A percentile compares a stretch with the other conserved stretches of the same genome.
phyloP scores from a whole-genome alignment of 225 moss, liverwort and hornwort genomes.

The Neckera pumila region DNA sequence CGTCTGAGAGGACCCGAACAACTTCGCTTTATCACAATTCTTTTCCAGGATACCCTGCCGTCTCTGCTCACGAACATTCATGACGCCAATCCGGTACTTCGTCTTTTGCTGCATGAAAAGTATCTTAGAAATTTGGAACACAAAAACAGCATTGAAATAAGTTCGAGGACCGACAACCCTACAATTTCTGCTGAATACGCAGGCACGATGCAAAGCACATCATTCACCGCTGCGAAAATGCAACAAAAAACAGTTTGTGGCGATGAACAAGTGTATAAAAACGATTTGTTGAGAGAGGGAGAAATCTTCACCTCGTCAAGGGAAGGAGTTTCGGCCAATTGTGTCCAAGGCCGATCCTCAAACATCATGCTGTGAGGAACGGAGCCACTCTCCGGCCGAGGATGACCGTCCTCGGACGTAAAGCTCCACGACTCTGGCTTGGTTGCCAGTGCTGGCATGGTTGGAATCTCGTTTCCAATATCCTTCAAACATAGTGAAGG shows the following conservation, averaged over 20 bases:
- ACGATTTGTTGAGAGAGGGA: not conserved
- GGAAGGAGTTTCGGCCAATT: slow-evolving; percentile 29
- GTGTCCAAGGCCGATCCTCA: slow-evolving; percentile 36
- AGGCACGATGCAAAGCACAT: not conserved
- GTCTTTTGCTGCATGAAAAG: slow-evolving; percentile 30
- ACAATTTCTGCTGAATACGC: not conserved
- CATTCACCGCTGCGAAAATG: not conserved
- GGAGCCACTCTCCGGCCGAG: slow-evolving; percentile 38
- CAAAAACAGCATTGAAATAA: not conserved
- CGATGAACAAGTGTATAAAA: not conserved
- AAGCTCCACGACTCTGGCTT: slow-evolving; percentile 55
- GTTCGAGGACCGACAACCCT: not conserved
- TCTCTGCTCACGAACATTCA: slow-evolving; percentile 46
- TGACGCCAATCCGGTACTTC: slow-evolving; percentile 36
- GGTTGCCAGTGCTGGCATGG: not conserved
- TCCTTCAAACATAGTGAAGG: not conserved
- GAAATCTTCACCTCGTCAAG: slow-evolving; percentile 29
- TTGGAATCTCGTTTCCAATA: slow-evolving; percentile 21
- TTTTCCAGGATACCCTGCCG: slow-evolving; percentile 27
- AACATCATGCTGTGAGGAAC: slow-evolving; percentile 24
- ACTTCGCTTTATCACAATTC: slow-evolving; percentile 14
- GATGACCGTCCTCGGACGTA: slow-evolving; percentile 48
- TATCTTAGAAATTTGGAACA: not conserved
- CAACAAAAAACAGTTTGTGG: not conserved
- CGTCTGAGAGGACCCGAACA: slow-evolving; percentile 11